These are phyloP conservation scores for Puccinia brachypodii DNA, from an alignment of 1,284 basidiomycete genomes.

Conservation along the genomic window DNA sequence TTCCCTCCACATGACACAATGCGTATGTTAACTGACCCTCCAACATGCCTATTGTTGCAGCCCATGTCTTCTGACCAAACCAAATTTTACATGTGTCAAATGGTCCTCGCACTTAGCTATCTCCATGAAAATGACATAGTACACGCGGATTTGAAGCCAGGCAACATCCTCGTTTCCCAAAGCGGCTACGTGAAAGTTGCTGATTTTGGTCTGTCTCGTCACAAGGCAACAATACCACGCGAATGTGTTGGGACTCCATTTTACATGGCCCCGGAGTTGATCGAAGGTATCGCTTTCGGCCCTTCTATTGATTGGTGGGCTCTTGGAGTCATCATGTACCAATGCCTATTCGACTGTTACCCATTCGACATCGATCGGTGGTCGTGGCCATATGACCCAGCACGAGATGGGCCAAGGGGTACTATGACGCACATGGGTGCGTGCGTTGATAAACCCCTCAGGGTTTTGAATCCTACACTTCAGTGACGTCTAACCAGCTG, in stretches of 20 bases:
- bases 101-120: not conserved
- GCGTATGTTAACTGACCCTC: no score
- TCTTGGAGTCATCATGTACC: conserved; percentile 16
- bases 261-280: conserved; percentile 27
- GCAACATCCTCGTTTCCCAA: not conserved
- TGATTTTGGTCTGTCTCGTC: conserved; percentile 8
- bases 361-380: conserved; percentile 3
- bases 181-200: conserved; percentile 18
- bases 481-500: not conserved
- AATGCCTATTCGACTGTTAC: not conserved
- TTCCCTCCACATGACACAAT: no score
- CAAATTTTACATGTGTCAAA: conserved; percentile 14
- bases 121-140: conserved; percentile 5
- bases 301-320: conserved; percentile 23
- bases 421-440: not conserved
- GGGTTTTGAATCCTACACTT: not conserved
- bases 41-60: not conserved
- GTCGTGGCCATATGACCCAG: no score
- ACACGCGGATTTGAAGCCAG: conserved; percentile 8
- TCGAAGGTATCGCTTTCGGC: not conserved
- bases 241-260: not conserved
- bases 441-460: not conserved
- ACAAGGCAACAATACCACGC: not conserved
- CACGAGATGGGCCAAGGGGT: no score
- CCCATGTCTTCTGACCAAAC: not conserved